A percentile compares a stretch with the other conserved stretches of the same genome.
These are phyloP conservation scores for Aspergillus thermomutatus DNA, from an alignment of 2,329 filamentous ascomycete species.

Conservation along the genomic window DNA sequence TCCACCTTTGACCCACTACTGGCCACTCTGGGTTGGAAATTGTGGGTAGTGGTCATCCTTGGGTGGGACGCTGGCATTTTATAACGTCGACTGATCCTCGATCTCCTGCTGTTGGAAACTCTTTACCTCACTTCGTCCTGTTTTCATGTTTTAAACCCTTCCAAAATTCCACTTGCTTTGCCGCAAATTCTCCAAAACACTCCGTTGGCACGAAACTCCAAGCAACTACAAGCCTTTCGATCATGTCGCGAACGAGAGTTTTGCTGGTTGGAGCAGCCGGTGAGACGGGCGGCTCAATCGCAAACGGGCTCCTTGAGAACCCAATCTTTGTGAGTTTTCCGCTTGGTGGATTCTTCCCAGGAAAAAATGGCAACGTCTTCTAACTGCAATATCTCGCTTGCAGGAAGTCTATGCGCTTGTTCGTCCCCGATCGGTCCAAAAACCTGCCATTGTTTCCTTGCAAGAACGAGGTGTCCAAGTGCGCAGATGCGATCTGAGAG, in stretches of 20 bases:
- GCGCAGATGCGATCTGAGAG: slow-evolving; percentile 43
- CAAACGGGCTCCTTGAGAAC: slow-evolving; percentile 34
- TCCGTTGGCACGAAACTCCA: not conserved
- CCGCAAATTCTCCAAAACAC: not conserved
- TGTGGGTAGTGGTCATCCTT: slow-evolving; percentile 32
- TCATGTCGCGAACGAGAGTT: slow-evolving; percentile 36
- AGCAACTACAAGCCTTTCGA: slow-evolving; percentile 2
- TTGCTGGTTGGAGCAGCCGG: slow-evolving; percentile 38
- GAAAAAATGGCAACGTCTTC: not conserved
- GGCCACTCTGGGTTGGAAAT: slow-evolving; percentile 27
- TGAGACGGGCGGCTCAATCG: slow-evolving; percentile 40
- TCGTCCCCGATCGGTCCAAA: slow-evolving; percentile 47
- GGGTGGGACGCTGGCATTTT: slow-evolving; percentile 29
- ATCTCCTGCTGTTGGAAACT: slow-evolving; percentile 2
- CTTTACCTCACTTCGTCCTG: not conserved
- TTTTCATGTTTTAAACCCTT: slow-evolving; percentile 2
- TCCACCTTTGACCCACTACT: slow-evolving; percentile 33
- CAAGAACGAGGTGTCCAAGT: slow-evolving; percentile 44
- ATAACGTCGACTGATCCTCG: slow-evolving; percentile 31
- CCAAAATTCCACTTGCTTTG: not conserved
- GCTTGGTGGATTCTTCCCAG: not conserved
- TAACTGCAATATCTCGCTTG: slow-evolving; percentile 5
- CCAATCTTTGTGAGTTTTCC: slow-evolving; percentile 23
- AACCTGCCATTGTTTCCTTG: slow-evolving; percentile 42
- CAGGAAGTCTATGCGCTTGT: slow-evolving; percentile 50